Base-by-base conservation (phyloP, 1,139 yeast species). In the Debaryomyces udenii region DNA sequence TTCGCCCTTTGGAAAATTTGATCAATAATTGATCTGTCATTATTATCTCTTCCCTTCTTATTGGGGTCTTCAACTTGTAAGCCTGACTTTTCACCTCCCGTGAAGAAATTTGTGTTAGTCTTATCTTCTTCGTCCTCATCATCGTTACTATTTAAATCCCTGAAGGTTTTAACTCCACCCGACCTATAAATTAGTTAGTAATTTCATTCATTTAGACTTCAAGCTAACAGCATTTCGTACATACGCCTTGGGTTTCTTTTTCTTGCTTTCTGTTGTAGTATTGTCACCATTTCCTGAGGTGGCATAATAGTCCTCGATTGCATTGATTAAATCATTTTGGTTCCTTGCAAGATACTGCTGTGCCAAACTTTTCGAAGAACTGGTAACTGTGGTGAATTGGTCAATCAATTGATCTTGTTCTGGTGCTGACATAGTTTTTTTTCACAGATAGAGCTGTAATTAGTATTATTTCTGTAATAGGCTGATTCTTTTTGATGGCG, bases 71-170 rank as follows among this genome's bases (percentile, higher is more conserved):
- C 96, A 9, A 93, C 97, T 51, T 93, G 96, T 50, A 93, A 71
- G 1, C 86, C 98, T 1, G 96, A 88, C 55, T 91, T 91, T 60
- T 91, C 96, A 41, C 96, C 99, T 16, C 96, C 96, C 3, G 98
- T 93, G 54, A 93, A 95, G 61, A 87, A 80, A 50, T 89, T 83
- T 50, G 83, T 78, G 48, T 81, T 80, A 13, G 83, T 79, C 38
- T 82, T 81, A 43, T 80, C 87, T 40, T 83, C 87, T 31, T 78
- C 83, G 17, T 74, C 80, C 29, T 74, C 82, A 20, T 69, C 75
- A 6, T 57, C 67, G 10, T 63, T 70, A 15, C 54, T 52, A 43
- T 73, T 70, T 56, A 84, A 68, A 49, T 81, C 84, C 42, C 77
- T 65, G 44, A 81, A 77, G 6, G 82, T 73, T 33, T 64, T 62